Evolutionary conservation across 208 protist genomes (phyloP).

Genomic region (Leishmania turanica): DNA sequence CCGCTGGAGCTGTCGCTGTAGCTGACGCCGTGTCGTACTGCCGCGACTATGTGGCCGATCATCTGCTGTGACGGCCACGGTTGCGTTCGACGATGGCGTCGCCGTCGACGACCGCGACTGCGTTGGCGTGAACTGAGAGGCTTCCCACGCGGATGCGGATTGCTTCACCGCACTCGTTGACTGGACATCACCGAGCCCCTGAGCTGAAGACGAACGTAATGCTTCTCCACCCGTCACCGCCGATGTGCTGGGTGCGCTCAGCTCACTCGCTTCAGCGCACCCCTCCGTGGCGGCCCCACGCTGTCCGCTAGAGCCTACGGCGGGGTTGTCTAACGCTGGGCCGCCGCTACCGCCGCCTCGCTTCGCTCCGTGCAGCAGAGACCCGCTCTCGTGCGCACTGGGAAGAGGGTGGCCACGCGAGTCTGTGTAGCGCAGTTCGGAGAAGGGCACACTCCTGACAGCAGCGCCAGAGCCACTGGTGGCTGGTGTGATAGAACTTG

Average conservation of each 20-base stretch:
- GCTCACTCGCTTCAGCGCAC: not conserved
- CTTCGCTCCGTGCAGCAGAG: not conserved
- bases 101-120: not conserved
- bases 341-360: not conserved
- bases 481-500: not conserved
- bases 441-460: not conserved
- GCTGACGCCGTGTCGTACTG: too few species aligned
- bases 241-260: not conserved
- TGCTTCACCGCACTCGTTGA: not conserved
- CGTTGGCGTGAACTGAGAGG: not conserved
- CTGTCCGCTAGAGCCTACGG: not conserved
- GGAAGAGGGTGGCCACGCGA: not conserved
- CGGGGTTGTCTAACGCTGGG: not conserved
- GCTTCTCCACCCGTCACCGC: not conserved
- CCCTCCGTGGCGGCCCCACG: not conserved
- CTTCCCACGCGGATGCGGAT: not conserved
- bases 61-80: not conserved
- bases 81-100: not conserved
- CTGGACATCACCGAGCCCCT: not conserved
- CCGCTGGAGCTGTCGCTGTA: not conserved
- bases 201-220: not conserved
- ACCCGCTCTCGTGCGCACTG: not conserved
- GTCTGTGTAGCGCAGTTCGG: constrained; percentile 3
- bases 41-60: not conserved
- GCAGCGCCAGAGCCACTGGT: not conserved